Base-by-base conservation (phyloP, 1,139 yeast genomes). In the Pichia sp. region DNA sequence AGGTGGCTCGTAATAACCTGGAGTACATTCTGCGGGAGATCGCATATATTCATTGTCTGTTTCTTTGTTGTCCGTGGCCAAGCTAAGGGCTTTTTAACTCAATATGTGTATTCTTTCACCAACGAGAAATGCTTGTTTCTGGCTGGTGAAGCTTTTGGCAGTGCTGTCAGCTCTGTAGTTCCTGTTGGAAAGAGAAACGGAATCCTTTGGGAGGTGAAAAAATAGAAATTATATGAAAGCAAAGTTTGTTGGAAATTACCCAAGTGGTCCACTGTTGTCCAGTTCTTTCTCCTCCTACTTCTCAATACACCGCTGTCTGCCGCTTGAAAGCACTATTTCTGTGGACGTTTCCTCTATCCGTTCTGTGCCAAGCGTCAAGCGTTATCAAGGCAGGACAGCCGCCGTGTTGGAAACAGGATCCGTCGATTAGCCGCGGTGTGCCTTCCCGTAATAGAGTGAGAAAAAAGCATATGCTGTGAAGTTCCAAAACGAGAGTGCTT, bases 21-120 rank as follows among this genome's bases (percentile, higher is more conserved):
- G 8, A 61, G 61, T 19, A 67, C 67, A 59, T 67, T 65, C 45
- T 64, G 62, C 7, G 70, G 70, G 15, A 67, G 56, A 31, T 58
- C 58, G n/a, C 54, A 49, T 23, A 62, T 51, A 38, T 59, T 57
- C 64, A 65, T 62, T 32, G 29, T 34, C 45, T 42, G 16, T 38
- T 23, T 10, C 23, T 34, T 34, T 32, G 41, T 36, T 36, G 16
- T 36, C 41, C 41, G 16, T 32, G 41, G 41, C 41, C n/a, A n/a
- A 36, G n/a, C 41, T 6, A 36, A 15, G n/a, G 7, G 7, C 16
- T 4, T n/a, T 36, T n/a, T 36, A 10, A 13, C 16, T 36, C n/a
- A n/a, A 15, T 36, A 36, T 36, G 41, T 36, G 41, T 23, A 23
- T 13, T 36, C 41, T n/a, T 32, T 36, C 41, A 36, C 41, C 41